Evolutionary conservation across 345 rosid genomes (phyloP), one percentile per base, ranked within the genome.

Genomic region (Eucalyptus camaldulensis): DNA sequence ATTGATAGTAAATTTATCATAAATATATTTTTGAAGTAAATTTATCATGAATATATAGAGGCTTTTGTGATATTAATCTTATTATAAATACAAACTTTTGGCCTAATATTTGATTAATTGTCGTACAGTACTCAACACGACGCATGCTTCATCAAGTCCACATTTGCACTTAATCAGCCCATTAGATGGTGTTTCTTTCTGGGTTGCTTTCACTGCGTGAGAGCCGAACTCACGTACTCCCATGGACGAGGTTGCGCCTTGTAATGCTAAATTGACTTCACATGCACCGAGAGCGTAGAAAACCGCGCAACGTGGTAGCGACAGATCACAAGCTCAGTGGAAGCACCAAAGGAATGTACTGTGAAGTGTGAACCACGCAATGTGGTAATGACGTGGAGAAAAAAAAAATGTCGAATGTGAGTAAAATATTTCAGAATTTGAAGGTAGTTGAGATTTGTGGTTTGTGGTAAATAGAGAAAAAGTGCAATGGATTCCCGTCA

Each of bases 1-100:
- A 53, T 53, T 53, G 0, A 53, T 0, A 0, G 1, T 8, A 53
- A 53, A 53, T 10, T 53, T 53, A 53, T 53, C 5, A 21, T 1
- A 53, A 53, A 53, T 19, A 1, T 53, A 0, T 21, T 53, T 53
- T 53, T 21, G 5, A 53, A 53, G 5, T 21, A 53, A 53, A 53
- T 8, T 53, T 53, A 53, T 21, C 5, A 53, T 53, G 58, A 53
- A 53, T 53, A 53, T 21, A 53, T 53, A 0, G 25, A 8, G 1
- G 43, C 43, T 43, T 8, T 53, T 0, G 9, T 8, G 10, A 53
- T 53, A 53, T 53, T 21, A 53, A 53, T 53, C 25, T 21, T 62
- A 29, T 62, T 62, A 62, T 27, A 27, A 62, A 27, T 27, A 60
- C 10, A 62, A 62, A 29, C 17, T 62, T 62, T 29, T 62, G 69